These are phyloP conservation scores for Eucalyptus cloeziana DNA, from an alignment of 345 rosid species.

Conservation along the genomic window DNA sequence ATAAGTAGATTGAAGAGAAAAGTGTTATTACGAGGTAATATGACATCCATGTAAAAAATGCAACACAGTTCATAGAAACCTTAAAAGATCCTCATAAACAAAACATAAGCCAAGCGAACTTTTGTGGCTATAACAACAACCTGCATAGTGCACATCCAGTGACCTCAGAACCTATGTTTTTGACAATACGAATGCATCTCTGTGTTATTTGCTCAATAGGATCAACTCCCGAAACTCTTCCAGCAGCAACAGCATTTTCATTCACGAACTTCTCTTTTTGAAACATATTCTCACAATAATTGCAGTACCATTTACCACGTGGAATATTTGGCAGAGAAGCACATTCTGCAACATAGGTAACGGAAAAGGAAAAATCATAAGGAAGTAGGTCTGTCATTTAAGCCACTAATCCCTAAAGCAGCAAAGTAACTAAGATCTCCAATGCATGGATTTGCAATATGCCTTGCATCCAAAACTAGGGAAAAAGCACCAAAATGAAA, in stretches of 20 bases:
- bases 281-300: slow-evolving; percentile 60
- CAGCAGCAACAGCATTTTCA: slow-evolving; percentile 75
- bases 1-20: neutral
- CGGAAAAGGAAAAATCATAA: slow-evolving; percentile 2
- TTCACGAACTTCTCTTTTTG: slow-evolving; percentile 52
- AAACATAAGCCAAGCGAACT: neutral
- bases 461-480: neutral
- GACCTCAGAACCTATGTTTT: slow-evolving; percentile 56
- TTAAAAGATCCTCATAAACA: neutral
- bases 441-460: neutral
- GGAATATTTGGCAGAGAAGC: slow-evolving; percentile 60
- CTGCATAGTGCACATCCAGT: slow-evolving; percentile 93
- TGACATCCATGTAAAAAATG: neutral
- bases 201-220: slow-evolving; percentile 66
- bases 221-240: slow-evolving; percentile 74
- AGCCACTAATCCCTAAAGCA: neutral
- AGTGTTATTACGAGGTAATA: neutral
- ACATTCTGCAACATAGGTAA: slow-evolving; percentile 45
- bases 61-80: neutral
- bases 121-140: slow-evolving; percentile 8
- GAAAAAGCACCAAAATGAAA: neutral
- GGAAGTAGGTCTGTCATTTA: neutral
- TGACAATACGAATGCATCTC: slow-evolving; percentile 89
- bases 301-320: slow-evolving; percentile 84
- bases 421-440: neutral